phyloP scores from a whole-genome alignment of 495 filamentous ascomycete genomes.

The Xylaria curta region DNA sequence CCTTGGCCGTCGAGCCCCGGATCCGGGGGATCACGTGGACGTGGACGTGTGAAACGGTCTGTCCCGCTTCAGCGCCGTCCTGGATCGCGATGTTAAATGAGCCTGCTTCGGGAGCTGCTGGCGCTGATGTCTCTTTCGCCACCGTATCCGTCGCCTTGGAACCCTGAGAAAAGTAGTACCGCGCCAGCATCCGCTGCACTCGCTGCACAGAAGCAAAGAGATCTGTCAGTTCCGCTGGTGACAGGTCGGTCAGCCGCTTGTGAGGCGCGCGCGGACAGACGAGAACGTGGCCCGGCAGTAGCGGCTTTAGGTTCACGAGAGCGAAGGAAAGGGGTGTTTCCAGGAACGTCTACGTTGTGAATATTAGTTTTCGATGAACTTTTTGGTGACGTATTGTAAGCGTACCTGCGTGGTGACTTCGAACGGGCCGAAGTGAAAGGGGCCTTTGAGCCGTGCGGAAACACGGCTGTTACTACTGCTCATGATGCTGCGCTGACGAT shows the following conservation, averaged over 20 bases:
- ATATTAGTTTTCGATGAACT: conserved; percentile 30
- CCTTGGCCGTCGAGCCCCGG: conserved; percentile 48
- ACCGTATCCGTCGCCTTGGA: background rate
- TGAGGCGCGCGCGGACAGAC: conserved; percentile 71
- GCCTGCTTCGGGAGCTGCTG: conserved; percentile 44
- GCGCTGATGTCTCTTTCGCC: background rate
- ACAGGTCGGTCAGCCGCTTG: conserved; percentile 77
- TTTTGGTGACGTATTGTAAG: background rate
- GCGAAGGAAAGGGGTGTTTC: conserved; percentile 78
- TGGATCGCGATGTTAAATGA: conserved; percentile 93
- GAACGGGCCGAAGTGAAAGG: conserved; percentile 68
- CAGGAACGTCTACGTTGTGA: conserved; percentile 73
- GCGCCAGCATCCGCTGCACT: conserved; percentile 78
- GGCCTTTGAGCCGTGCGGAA: conserved; percentile 21
- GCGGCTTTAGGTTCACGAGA: conserved; percentile 92
- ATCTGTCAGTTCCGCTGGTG: conserved; percentile 74
- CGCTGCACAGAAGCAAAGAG: conserved; percentile 84
- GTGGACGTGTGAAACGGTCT: conserved; percentile 90
- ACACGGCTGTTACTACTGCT: background rate
- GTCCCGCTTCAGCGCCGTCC: conserved; percentile 86
- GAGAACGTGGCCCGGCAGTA: conserved; percentile 92
- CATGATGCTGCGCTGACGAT: conserved; percentile 11
- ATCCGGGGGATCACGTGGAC: conserved; percentile 88
- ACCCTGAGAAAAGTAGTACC: conserved; percentile 63
- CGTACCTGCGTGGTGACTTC: conserved; percentile 66